Conservation (phyloP, 1,284 basidiomycete species). For the Grifola frondosa region DNA sequence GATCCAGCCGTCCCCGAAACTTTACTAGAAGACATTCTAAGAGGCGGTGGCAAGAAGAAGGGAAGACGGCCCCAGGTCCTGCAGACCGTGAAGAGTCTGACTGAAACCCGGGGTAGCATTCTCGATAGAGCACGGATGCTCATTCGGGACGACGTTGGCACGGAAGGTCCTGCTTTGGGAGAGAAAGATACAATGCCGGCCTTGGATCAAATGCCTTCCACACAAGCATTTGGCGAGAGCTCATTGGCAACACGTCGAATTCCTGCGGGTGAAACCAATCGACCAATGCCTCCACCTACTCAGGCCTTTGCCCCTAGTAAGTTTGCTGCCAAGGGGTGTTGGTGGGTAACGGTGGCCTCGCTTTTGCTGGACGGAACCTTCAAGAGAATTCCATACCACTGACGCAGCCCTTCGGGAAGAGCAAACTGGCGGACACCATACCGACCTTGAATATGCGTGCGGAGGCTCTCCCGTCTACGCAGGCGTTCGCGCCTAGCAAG, state of each 20-base stretch:
- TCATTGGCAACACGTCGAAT: slow-evolving; percentile 18
- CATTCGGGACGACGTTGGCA: background rate
- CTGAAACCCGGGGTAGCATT: slow-evolving; percentile 52
- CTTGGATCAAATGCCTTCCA: slow-evolving; percentile 26
- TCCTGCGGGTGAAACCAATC: background rate
- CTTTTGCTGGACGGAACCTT: slow-evolving; percentile 11
- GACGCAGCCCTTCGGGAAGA: slow-evolving; percentile 12
- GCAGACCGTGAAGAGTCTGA: slow-evolving; percentile 46
- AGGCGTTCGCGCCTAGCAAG: slow-evolving; percentile 39
- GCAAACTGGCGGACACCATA: background rate
- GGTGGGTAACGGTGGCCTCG: slow-evolving; percentile 5
- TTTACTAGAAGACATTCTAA: slow-evolving; percentile 54
- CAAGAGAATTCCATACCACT: slow-evolving; percentile 14
- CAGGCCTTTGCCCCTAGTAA: slow-evolving; percentile 27
- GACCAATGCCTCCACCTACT: slow-evolving; percentile 17
- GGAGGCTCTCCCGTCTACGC: slow-evolving; percentile 32
- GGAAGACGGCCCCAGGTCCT: slow-evolving; percentile 39
- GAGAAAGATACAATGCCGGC: background rate
- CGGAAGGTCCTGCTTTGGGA: no score
- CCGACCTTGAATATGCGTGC: slow-evolving; percentile 7
- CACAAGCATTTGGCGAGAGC: slow-evolving; percentile 46
- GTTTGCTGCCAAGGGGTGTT: slow-evolving; percentile 11
- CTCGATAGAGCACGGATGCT: slow-evolving; percentile 47
- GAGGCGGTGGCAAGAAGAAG: slow-evolving; percentile 45
- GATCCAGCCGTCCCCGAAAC: slow-evolving; percentile 37